Evolutionary conservation across 495 filamentous ascomycete genomes (phyloP).

Genomic region (Immersiella caudata): DNA sequence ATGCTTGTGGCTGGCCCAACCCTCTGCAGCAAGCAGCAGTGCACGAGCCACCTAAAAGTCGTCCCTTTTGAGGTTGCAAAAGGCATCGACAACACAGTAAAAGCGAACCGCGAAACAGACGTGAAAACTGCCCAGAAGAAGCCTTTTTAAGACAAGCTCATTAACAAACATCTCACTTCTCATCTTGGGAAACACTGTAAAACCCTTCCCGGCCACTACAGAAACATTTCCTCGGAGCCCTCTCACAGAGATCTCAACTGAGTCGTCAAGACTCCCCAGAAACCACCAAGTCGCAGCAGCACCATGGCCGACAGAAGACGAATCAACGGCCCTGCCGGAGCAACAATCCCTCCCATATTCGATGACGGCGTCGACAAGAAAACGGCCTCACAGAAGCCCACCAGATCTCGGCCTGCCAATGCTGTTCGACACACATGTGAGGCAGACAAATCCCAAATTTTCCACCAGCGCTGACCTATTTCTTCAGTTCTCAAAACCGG

Average conservation of each 20-base stretch:
- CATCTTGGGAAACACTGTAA: too few relatives aligned
- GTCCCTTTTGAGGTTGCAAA: conserved; percentile 2
- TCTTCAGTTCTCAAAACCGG: conserved; percentile 84
- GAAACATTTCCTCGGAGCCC: neutral
- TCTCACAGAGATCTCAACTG: neutral
- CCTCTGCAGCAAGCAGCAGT: neutral
- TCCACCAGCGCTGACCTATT: conserved; percentile 21
- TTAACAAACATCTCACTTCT: too few relatives aligned
- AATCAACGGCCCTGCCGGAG: conserved; percentile 82
- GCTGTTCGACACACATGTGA: conserved; percentile 82
- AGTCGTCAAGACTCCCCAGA: neutral
- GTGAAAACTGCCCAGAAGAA: neutral
- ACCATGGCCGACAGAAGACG: conserved; percentile 84
- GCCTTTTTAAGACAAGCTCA: neutral
- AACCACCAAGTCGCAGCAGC: conserved; percentile 11
- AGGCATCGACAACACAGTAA: neutral
- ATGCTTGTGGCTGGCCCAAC: neutral
- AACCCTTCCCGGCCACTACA: too few relatives aligned
- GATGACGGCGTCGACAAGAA: conserved; percentile 44
- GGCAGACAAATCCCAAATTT: conserved; percentile 33
- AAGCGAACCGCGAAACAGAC: neutral
- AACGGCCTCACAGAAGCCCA: conserved; percentile 49
- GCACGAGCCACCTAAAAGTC: conserved; percentile 14
- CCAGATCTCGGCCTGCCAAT: conserved; percentile 51
- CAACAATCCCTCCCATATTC: conserved; percentile 77